Base-by-base conservation (phyloP, 2,329 filamentous ascomycete species). In the Fusarium robinianum region DNA sequence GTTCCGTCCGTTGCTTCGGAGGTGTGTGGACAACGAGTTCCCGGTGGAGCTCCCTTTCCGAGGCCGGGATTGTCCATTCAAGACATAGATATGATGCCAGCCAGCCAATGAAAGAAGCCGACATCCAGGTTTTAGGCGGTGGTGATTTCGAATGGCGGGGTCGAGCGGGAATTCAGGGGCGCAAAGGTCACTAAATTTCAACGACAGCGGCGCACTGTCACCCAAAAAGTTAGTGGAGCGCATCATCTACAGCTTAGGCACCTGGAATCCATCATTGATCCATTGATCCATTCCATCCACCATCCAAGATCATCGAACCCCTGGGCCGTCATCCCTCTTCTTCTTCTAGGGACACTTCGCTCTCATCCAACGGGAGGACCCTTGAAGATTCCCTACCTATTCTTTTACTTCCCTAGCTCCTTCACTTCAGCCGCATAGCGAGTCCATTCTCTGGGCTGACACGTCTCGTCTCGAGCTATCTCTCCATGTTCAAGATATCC, bases 401-500 rank as follows among this genome's bases (percentile, higher is more conserved):
- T n/a, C n/a, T n/a, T n/a, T n/a, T n/a, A n/a, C n/a, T n/a, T n/a
- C n/a, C n/a, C n/a, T n/a, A n/a, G n/a, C n/a, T n/a, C n/a, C n/a
- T n/a, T n/a, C n/a, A n/a, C n/a, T n/a, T n/a, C n/a, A n/a, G n/a
- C n/a, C n/a, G n/a, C n/a, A n/a, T n/a, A n/a, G n/a, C 15, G 16
- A 26, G 26, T 39, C 43, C 52, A 53, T 29, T 36, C 24, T 12
- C 38, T 16, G 42, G 49, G 41, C 49, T 47, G 40, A 38, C 29
- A 55, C n/a, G n/a, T n/a, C n/a, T n/a, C 15, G 12, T 25, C n/a
- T 23, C 15, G 23, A 32, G 32, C 30, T 18, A 21, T 19, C 36
- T 57, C 43, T 50, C 58, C 53, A 62, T 62, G 59, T 62, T 55
- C 42, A 54, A 34, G 44, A 50, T 47, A 33, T 49, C 25, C 21